A percentile compares a stretch with the other conserved stretches of the same genome.
Evolutionary conservation across 225 moss, liverwort and hornwort genomes (phyloP).

Genomic region (Sphagnum tenellum): DNA sequence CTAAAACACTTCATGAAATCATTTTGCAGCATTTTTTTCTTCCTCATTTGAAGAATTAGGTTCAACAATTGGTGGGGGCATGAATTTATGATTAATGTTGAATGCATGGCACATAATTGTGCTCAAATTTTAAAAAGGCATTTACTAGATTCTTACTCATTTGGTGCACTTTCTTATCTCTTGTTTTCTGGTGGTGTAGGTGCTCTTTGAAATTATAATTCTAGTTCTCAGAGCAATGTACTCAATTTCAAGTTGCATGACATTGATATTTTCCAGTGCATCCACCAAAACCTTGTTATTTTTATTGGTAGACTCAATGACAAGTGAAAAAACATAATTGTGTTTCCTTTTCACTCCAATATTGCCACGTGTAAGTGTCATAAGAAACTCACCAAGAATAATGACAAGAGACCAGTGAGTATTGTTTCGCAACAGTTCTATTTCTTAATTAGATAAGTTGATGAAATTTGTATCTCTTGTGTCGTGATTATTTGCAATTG

Average conservation of each 20-base stretch:
- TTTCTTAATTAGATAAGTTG: background rate
- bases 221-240: background rate
- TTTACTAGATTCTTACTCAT: background rate
- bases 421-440: background rate
- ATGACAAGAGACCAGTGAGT: too few relatives aligned
- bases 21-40: too few relatives aligned
- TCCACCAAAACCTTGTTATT: constrained; percentile 1
- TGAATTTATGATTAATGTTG: background rate
- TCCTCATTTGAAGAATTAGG: too few relatives aligned
- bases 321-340: background rate
- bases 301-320: background rate
- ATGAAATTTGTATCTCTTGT: background rate
- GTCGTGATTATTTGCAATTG: too few relatives aligned
- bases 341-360: background rate
- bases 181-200: background rate
- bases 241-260: background rate
- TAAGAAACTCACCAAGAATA: background rate
- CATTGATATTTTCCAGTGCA: background rate
- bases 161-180: background rate
- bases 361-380: background rate
- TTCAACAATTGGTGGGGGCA: background rate
- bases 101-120: constrained; percentile 1
- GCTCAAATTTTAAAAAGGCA: background rate
- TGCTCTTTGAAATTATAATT: background rate
- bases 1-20: too few relatives aligned